Percentiles rank a stretch among this genome's conserved stretches.
phyloP scores from a whole-genome alignment of 2,329 filamentous ascomycete genomes.

The Ophiocordyceps unilateralis region DNA sequence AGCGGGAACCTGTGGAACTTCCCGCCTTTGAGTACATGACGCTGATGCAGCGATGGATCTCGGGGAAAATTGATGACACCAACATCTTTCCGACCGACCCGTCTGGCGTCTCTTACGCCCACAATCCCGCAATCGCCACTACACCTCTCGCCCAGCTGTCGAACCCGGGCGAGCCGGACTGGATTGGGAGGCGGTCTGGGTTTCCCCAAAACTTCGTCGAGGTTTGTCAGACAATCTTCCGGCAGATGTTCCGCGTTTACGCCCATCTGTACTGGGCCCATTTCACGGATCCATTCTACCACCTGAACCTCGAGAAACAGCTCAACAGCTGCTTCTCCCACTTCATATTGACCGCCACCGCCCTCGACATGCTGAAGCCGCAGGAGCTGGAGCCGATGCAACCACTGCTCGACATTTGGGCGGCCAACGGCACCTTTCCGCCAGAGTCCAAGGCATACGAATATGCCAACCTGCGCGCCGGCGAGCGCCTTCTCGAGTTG shows the following conservation, averaged over 20 bases:
- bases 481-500: conserved; percentile 39
- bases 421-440: conserved; percentile 74
- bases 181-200: conserved; percentile 81
- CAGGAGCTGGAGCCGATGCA: conserved; percentile 94
- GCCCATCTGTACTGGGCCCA: conserved; percentile 97
- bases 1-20: conserved; percentile 76
- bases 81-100: conserved; percentile 82
- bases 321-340: conserved; percentile 80
- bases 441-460: conserved; percentile 52
- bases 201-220: conserved; percentile 82
- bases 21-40: conserved; percentile 89
- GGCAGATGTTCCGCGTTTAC: conserved; percentile 98
- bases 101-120: conserved; percentile 47
- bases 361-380: conserved; percentile 68
- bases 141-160: conserved; percentile 46
- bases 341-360: conserved; percentile 65
- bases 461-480: conserved; percentile 43
- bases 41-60: conserved; percentile 93
- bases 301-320: conserved; percentile 64
- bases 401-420: conserved; percentile 81
- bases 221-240: conserved; percentile 86
- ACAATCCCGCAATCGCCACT: conserved; percentile 40
- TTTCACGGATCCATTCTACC: conserved; percentile 70
- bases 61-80: conserved; percentile 82
- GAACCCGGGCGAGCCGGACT: conserved; percentile 45